Base-by-base conservation (phyloP, 768 basidiomycete genomes). In the Boletus patriciae region DNA sequence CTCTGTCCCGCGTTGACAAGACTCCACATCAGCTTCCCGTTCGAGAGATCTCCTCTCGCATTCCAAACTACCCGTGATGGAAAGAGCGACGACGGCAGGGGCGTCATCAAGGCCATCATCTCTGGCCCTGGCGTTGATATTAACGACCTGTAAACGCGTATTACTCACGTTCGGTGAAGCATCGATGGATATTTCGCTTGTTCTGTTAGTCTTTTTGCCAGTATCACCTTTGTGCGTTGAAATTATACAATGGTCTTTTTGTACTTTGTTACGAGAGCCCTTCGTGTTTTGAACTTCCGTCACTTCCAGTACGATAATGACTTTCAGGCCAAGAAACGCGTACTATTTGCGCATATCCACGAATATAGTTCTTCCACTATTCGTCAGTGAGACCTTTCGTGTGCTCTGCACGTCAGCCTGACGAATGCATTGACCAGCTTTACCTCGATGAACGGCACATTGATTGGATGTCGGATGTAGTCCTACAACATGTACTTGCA, bases 371-470 rank as follows among this genome's bases (percentile, higher is more conserved):
- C 70, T 95, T n/a, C 93, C 93, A 4, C 71, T 94, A 55, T 93
- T 92, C 75, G 89, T 87, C 60, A 70, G 81, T 67, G 13, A 54
- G 16, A 25, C 49, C 23, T 51, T 25, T 34, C 44, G 41, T 27
- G 11, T 46, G 38, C 52, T 33, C 48, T 31, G 44, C 41, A 12
- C 31, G 23, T 52, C 44, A 37, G 40, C 25, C 51, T 56, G 40
- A 57, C 65, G 54, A 40, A 56, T 44, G 10, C 33, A 52, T 46
- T 48, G 9, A 36, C 50, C 59, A 89, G 87, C 74, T 94, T 5
- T 95, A 94, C 71, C 82, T 97, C 29, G 94, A 97, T 66, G 91
- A 92, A 60, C 81, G 84, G 12, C 94, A 97, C 75, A 72, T 90
- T 16, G 79, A 85, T 53, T 97, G 94, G 94, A 96, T 97, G 93